Base-by-base conservation (phyloP, 768 basidiomycete genomes). In the Boletus edulis region DNA sequence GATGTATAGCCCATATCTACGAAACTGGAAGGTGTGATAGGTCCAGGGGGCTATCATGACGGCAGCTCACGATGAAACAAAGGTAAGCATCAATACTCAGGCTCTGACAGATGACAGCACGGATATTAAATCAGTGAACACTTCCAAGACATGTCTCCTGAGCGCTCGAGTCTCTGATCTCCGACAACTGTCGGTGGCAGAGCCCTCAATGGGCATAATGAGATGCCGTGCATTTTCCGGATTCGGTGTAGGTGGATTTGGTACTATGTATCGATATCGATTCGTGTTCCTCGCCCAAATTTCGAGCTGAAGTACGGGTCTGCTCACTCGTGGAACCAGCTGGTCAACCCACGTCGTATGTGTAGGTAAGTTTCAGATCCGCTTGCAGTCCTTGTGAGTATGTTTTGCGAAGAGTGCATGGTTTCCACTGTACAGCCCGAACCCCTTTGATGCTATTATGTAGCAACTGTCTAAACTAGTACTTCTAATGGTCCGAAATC, bases 351-450 rank as follows among this genome's bases (percentile, higher is more conserved):
- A 29, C 27, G 27, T 7, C 27, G 27, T 27, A 27, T 27, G 9
- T 8, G 27, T 27, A 24, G 27, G 27, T 29, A 29, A 29, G 27
- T 29, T 27, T 29, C 22, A 35, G 41, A 51, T 34, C 32, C 18
- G 38, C 45, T 37, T 18, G 43, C 42, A n/a, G 34, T n/a, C 34
- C 9, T 44, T 29, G 27, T 35, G 34, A 12, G 34, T 14, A 35
- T 11, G 12, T 12, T 35, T 35, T 14, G 34, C 34, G 14, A 35
- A 35, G 34, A 35, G 13, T 35, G 1, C 11, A 35, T 14, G 44
- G 55, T 51, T 55, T 46, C 49, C 39, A 55, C 35, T 13, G 49
- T 51, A 37, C 41, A 43, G 46, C 41, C 49, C 24, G 37, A 34
- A 37, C 24, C 31, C 14, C 44, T 24, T 24, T 24, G 20, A 29